Evolutionary conservation across 306 rosid species (phyloP), one percentile per base, ranked within the genome.

Genomic region (Calophaca sinica): DNA sequence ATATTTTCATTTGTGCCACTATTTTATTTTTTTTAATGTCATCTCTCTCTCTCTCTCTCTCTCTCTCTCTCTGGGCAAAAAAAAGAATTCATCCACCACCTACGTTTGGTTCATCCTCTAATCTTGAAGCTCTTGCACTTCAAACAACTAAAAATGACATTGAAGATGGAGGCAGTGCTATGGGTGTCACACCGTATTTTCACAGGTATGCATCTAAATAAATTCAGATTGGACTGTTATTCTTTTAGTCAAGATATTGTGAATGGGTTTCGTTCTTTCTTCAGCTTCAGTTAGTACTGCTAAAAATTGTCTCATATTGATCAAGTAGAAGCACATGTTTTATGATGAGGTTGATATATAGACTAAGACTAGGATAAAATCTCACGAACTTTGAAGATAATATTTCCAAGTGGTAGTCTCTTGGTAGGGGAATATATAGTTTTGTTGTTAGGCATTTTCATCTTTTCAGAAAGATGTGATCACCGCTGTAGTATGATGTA

Each of bases 81-180:
- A 41, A 49, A 76, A 96, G 98, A 88, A 83, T 78, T 73, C 97
- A 92, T 86, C 87, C 96, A 7, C 99, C 99, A 2, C 99, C 98
- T 39, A 90, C 99, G 63, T 96, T 96, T 87, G 99, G 99, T 81
- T 90, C 96, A 70, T 87, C 96, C 42, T 88, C 97, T 49, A 90
- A 87, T 83, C 93, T 88, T 49, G 99, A 90, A 71, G 86, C 88
- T 76, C 81, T 80, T 79, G 75, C 92, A 53, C 83, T 86, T 83
- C 94, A 86, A 82, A 78, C 84, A 66, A 79, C 75, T 74, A 86
- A 78, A 84, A 59, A 74, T 63, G 74, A 60, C 67, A 79, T 70
- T 73, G 96, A 89, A 65, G 98, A 96, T 72, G 87, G 84, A 73
- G 91, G 81, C 33, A 82, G 87, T 87, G 87, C 86, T 76, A 83